Evolutionary conservation across 495 filamentous ascomycete species (phyloP).

Genomic region (Achaetomiella virescens): DNA sequence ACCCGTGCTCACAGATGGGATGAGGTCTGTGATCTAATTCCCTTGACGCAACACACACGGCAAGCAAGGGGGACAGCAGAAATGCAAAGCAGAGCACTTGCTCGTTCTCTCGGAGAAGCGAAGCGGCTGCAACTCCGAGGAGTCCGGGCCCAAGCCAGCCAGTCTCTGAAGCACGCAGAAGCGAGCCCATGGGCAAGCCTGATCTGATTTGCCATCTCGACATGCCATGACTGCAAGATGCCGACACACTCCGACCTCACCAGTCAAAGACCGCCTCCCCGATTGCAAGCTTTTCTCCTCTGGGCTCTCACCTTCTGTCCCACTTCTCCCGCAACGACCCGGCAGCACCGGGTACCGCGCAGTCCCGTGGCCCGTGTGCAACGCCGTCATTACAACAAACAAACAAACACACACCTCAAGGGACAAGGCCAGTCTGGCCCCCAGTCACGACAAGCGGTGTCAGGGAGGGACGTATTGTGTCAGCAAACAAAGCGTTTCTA

Average conservation of each 20-base stretch:
- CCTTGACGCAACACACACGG: background rate
- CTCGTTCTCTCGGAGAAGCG: background rate
- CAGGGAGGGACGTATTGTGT: too few relatives aligned
- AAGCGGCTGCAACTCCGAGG: slow-evolving; percentile 3
- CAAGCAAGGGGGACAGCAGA: background rate
- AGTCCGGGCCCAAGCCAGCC: background rate
- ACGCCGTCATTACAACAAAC: background rate
- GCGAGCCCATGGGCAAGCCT: background rate
- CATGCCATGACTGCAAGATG: background rate
- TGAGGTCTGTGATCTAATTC: slow-evolving; percentile 1
- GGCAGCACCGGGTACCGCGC: background rate
- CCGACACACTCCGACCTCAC: slow-evolving; percentile 1
- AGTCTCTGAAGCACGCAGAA: background rate
- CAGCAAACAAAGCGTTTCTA: too few relatives aligned
- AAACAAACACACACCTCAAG: background rate
- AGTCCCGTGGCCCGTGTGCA: background rate
- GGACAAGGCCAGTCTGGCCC: too few relatives aligned
- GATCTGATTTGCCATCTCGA: background rate
- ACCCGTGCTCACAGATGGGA: background rate
- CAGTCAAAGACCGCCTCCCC: background rate
- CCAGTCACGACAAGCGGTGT: too few relatives aligned
- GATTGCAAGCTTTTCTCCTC: background rate
- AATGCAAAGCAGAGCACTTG: background rate
- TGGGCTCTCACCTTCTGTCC: too few relatives aligned
- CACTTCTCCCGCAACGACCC: background rate